Percentiles rank a stretch among this genome's conserved stretches.
These are phyloP conservation scores for Salvia rosmarinus DNA, from an alignment of 257 asterid genomes.

Conservation along the genomic window DNA sequence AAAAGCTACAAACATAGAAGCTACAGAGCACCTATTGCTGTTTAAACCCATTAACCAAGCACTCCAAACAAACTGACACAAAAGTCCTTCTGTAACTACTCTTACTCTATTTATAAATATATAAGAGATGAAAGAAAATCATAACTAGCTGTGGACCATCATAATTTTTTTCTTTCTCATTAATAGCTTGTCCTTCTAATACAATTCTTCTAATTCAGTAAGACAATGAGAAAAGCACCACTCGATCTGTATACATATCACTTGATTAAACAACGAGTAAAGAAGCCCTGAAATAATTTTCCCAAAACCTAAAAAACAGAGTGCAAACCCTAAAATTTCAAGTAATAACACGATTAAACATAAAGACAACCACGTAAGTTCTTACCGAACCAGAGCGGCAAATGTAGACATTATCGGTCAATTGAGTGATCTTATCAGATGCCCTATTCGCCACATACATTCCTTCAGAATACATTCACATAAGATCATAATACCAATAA, in stretches of 20 bases:
- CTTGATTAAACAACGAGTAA: neutral
- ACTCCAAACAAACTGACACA: conserved; percentile 14
- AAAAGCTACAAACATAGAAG: conserved; percentile 8
- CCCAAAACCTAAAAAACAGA: neutral
- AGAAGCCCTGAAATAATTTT: neutral
- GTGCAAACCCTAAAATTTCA: conserved; percentile 5
- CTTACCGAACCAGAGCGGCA: conserved; percentile 85
- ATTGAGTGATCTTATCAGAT: conserved; percentile 81
- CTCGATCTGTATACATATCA: neutral
- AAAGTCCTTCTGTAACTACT: conserved; percentile 3
- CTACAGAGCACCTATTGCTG: neutral
- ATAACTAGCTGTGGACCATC: neutral
- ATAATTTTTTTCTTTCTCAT: neutral
- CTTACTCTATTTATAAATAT: neutral
- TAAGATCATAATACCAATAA: neutral
- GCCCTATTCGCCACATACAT: conserved; percentile 98
- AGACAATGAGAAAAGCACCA: conserved; percentile 7
- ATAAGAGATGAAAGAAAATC: neutral
- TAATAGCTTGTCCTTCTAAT: conserved; percentile 3
- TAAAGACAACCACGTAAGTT: neutral
- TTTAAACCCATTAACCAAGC: neutral
- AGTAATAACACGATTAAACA: neutral
- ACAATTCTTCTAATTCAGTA: neutral
- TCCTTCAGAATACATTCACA: conserved; percentile 41
- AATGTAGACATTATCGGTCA: conserved; percentile 85